Percentiles rank a stretch among this genome's conserved stretches.
Evolutionary conservation across 2,329 filamentous ascomycete species (phyloP).

Genomic region (Colletotrichum zoysiae): DNA sequence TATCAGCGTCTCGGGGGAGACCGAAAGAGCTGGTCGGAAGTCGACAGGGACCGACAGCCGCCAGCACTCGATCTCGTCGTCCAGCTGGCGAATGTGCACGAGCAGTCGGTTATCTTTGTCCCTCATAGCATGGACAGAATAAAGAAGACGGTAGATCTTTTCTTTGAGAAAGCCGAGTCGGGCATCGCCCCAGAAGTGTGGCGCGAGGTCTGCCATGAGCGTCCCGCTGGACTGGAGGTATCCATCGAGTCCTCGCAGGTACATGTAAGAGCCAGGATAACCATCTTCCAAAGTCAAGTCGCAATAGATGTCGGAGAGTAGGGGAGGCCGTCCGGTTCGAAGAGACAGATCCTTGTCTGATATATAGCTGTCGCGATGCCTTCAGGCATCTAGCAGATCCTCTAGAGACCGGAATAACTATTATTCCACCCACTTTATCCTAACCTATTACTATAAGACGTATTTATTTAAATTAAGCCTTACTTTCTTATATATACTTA

Average conservation of each 20-base stretch:
- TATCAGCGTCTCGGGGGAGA: neutral
- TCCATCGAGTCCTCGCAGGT: neutral
- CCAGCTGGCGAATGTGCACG: conserved; percentile 46
- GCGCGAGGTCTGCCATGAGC: neutral
- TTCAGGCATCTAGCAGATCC: too few species aligned
- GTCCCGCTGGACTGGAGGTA: neutral
- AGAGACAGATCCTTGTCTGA: conserved; percentile 47
- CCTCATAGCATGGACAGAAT: neutral
- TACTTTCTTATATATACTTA: too few species aligned
- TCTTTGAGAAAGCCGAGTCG: conserved; percentile 14
- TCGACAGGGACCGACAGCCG: conserved; percentile 44
- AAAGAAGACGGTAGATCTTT: conserved; percentile 16
- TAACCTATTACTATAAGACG: too few species aligned
- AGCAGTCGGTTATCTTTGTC: conserved; percentile 36
- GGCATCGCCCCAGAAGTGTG: neutral
- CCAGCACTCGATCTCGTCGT: conserved; percentile 51
- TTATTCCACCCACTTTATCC: too few species aligned
- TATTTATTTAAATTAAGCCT: too few species aligned
- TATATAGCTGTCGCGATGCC: too few species aligned
- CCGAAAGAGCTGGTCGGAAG: conserved; percentile 30
- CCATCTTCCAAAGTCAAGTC: neutral
- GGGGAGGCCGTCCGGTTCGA: conserved; percentile 44
- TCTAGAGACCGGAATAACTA: too few species aligned
- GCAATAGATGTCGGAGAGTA: conserved; percentile 31
- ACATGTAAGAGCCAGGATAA: neutral